Percentiles rank a stretch among this genome's conserved stretches.
Conservation (phyloP, 257 asterid species). For the Datura wrightii region DNA sequence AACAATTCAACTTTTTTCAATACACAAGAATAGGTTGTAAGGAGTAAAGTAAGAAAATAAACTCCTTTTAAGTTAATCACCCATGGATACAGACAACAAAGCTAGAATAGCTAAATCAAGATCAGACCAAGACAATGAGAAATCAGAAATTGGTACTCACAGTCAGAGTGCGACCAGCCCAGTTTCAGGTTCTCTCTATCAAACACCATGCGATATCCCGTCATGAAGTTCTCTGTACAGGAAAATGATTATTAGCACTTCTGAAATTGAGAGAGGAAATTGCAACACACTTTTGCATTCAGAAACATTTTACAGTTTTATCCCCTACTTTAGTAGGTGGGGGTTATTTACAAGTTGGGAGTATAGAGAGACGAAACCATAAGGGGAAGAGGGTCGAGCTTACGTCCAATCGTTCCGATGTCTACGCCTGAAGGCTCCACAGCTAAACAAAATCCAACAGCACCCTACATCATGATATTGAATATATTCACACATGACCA, state of each 20-base stretch:
- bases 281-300: conserved; percentile 21
- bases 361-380: not conserved
- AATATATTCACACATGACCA: conserved; percentile 29
- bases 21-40: not conserved
- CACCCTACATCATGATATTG: conserved; percentile 65
- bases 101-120: not conserved
- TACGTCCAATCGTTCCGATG: conserved; percentile 89
- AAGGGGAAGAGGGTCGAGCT: conserved; percentile 41
- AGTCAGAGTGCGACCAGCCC: conserved; percentile 79
- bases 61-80: not conserved
- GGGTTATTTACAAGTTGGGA: not conserved
- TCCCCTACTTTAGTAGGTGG: not conserved
- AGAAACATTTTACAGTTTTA: not conserved
- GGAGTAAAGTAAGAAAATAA: not conserved
- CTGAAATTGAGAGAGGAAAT: not conserved
- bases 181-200: conserved; percentile 75
- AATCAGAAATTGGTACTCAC: conserved; percentile 56
- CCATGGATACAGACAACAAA: not conserved
- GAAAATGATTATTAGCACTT: not conserved
- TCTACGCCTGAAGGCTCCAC: conserved; percentile 58
- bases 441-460: conserved; percentile 88
- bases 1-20: not conserved
- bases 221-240: conserved; percentile 91
- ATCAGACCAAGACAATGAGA: not conserved
- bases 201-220: conserved; percentile 77